Evolutionary conservation across 371 early-diverging fungal genomes (phyloP), one percentile per base, ranked within the genome.

Genomic region (Mucor circinelloides): DNA sequence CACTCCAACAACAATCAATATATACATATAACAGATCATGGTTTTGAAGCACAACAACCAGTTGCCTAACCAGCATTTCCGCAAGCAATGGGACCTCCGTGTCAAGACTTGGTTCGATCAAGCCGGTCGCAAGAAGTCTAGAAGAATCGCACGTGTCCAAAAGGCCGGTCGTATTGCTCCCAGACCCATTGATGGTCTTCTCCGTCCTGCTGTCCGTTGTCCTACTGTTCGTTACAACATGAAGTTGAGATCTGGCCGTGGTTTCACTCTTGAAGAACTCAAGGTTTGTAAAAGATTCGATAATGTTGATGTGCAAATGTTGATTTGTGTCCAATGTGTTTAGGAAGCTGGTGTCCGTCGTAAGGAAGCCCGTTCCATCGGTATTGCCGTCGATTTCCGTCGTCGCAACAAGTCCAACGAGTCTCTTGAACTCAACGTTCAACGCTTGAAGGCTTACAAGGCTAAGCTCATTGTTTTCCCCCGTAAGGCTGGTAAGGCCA

Each of bases 51-150:
- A 98, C 92, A 99, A 99, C 94, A 97, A 99, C 88, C 91, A 91
- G 81, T 87, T 99, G 87, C 99, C 97, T 87, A 98, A 97, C 88
- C 90, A 85, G 82, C 99, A 99, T 83, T 97, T 99, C 93, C 98
- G 95, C 85, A 99, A 99, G 94, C 94, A 98, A 87, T 98, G 99
- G 95, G 93, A 97, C 82, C 83, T 87, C 70, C 96, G 94, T 76
- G 98, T 99, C 70, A 95, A 94, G 91, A 98, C 98, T 75, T 99
- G 99, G 99, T 99, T 99, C 88, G 91, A 98, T 88, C 99, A 99
- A 89, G 95, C 99, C 73, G 95, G 95, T 66, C 93, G 93, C 80
- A 97, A 96, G 91, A 90, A 91, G 87, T 85, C 93, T 70, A 89
- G 99, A 78, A 89, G 96, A 72, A 80, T 92, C 60, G 89, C 89